phyloP scores from a whole-genome alignment of 129 eudicot species.

The Pittosporum tobira region DNA sequence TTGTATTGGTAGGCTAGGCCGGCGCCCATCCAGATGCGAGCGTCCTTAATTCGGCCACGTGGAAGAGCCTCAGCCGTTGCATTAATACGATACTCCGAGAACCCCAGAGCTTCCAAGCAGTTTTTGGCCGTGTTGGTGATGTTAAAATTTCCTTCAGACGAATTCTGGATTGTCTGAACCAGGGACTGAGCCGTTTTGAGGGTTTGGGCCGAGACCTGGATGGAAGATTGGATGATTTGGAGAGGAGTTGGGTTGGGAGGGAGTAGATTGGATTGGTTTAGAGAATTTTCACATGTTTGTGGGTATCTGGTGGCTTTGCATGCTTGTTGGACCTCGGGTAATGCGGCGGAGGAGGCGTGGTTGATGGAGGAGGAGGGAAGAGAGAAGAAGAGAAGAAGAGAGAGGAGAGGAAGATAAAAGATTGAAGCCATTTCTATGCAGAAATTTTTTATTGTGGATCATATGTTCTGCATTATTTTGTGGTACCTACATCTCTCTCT shows the following conservation, averaged over 20 bases:
- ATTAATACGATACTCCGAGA: constrained; percentile 19
- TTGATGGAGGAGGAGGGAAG: constrained; percentile 13
- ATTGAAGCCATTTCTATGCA: constrained; percentile 11
- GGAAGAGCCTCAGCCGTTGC: constrained; percentile 23
- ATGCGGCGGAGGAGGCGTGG: neutral
- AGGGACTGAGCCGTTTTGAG: constrained; percentile 12
- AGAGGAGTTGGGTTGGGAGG: constrained; percentile 20
- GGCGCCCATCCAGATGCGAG: constrained; percentile 60
- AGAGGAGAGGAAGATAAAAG: neutral
- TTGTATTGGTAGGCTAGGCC: constrained; percentile 36
- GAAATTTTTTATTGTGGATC: too few species aligned
- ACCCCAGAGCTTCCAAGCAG: constrained; percentile 18
- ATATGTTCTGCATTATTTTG: too few species aligned
- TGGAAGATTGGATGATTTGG: constrained; percentile 20
- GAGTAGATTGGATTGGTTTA: constrained; percentile 5
- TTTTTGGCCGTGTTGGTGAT: constrained; percentile 21
- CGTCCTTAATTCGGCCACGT: constrained; percentile 33
- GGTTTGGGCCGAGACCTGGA: constrained; percentile 20
- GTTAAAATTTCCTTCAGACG: constrained; percentile 24
- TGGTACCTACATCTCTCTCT: too few species aligned
- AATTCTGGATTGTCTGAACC: constrained; percentile 15
- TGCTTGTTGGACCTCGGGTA: constrained; percentile 14
- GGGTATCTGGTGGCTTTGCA: constrained; percentile 54
- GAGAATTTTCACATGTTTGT: constrained; percentile 17
- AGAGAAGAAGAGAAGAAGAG: neutral